Conservation (phyloP, 1,284 basidiomycete species). For the Amylostereum areolatum region DNA sequence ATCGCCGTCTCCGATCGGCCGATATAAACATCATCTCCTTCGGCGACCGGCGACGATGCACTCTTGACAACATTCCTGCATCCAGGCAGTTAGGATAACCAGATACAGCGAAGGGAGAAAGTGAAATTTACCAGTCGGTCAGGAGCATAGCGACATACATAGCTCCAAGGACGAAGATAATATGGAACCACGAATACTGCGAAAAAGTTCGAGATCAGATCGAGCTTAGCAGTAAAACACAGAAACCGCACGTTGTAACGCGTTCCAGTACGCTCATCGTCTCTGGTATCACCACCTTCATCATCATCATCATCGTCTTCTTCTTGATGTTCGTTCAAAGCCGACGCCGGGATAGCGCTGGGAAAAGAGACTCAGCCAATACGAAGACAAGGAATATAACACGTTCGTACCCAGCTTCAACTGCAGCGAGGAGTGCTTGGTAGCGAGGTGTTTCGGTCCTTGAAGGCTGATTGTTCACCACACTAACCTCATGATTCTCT, state of each 20-base stretch:
- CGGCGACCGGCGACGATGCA: too few species aligned
- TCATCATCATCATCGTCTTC: conserved; percentile 69
- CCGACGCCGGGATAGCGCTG: conserved; percentile 90
- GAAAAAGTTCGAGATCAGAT: conserved; percentile 5
- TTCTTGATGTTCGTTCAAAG: conserved; percentile 79
- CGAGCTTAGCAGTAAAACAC: not conserved
- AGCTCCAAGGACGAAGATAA: conserved; percentile 92
- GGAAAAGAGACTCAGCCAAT: not conserved
- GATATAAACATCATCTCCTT: conserved; percentile 76
- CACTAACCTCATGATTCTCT: conserved; percentile 58
- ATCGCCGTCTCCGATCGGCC: conserved; percentile 94
- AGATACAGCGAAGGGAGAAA: conserved; percentile 3
- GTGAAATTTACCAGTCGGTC: conserved; percentile 84
- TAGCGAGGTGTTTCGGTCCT: conserved; percentile 87
- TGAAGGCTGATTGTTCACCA: conserved; percentile 83
- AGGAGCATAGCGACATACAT: conserved; percentile 99
- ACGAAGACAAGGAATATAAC: not conserved
- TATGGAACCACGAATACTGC: conserved; percentile 97
- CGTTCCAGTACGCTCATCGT: conserved; percentile 96
- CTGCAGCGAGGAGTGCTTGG: conserved; percentile 91
- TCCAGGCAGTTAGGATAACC: conserved; percentile 7
- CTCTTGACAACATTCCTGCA: conserved; percentile 67
- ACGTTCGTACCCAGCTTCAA: conserved; percentile 78
- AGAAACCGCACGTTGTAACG: conserved; percentile 82
- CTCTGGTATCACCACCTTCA: conserved; percentile 64